Percentiles rank a stretch among this genome's conserved stretches.
phyloP scores from a whole-genome alignment of 768 basidiomycete genomes.

The Agrocybe chaxingu region DNA sequence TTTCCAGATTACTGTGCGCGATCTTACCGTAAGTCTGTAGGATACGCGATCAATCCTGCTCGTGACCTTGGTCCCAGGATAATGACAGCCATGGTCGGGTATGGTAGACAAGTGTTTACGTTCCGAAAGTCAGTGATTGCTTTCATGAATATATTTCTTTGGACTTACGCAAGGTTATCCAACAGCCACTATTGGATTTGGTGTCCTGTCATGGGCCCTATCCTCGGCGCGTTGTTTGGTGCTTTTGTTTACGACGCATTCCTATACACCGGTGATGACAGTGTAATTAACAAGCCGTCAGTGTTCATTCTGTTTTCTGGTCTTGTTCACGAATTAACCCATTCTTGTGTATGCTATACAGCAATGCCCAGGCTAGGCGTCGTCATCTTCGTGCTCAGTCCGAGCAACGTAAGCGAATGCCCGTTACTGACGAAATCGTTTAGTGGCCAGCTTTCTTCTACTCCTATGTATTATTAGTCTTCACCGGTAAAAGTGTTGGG shows the following conservation, averaged over 20 bases:
- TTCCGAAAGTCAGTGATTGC: conserved; percentile 34
- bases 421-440: background rate
- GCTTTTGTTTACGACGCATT: conserved; percentile 56
- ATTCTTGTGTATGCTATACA: background rate
- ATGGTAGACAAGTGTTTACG: conserved; percentile 51
- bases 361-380: conserved; percentile 6
- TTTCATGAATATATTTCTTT: background rate
- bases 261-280: conserved; percentile 55
- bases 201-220: conserved; percentile 59
- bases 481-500: too few species aligned
- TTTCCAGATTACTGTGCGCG: conserved; percentile 3
- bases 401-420: conserved; percentile 1
- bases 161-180: conserved; percentile 13
- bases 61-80: conserved; percentile 71
- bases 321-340: background rate
- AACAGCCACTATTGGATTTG: conserved; percentile 72
- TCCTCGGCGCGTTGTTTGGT: conserved; percentile 55
- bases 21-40: conserved; percentile 21
- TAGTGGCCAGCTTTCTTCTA: background rate
- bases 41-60: conserved; percentile 66
- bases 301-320: conserved; percentile 11
- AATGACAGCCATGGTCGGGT: conserved; percentile 72
- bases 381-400: background rate
- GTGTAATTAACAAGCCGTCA: conserved; percentile 52
- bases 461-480: too few species aligned